Percentiles rank a stretch among this genome's conserved stretches.
phyloP scores from a whole-genome alignment of 441 rosid genomes.

The Lepidium campestre region DNA sequence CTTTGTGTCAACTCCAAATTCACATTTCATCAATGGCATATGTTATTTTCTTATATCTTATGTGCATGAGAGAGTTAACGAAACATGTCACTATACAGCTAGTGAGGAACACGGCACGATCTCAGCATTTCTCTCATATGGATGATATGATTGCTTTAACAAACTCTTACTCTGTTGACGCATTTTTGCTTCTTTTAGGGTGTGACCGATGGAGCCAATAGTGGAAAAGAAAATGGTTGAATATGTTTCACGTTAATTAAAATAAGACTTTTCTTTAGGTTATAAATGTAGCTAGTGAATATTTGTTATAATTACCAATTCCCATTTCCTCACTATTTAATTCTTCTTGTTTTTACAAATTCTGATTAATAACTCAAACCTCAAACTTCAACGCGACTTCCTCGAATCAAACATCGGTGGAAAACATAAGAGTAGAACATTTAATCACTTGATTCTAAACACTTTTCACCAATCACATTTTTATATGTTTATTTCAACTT shows the following conservation, averaged over 20 bases:
- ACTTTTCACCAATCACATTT: too few relatives aligned
- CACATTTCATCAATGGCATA: not conserved
- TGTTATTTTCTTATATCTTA: not conserved
- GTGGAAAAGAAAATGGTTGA: not conserved
- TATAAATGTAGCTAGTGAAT: not conserved
- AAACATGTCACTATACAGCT: conserved; percentile 19
- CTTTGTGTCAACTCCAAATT: not conserved
- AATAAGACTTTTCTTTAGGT: not conserved
- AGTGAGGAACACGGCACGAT: conserved; percentile 23
- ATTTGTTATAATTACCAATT: not conserved
- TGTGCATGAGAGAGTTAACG: conserved; percentile 3
- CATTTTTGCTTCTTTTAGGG: not conserved
- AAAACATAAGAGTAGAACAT: too few relatives aligned
- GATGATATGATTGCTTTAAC: not conserved
- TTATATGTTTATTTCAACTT: not conserved
- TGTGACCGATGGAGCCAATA: not conserved
- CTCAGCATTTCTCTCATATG: conserved; percentile 9
- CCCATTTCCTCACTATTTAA: not conserved
- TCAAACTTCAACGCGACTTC: too few relatives aligned
- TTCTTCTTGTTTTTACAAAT: not conserved
- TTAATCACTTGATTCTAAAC: too few relatives aligned
- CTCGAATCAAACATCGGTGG: too few relatives aligned
- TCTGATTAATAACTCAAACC: too few relatives aligned
- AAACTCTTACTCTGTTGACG: not conserved
- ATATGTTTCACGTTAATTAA: not conserved